phyloP scores from a whole-genome alignment of 2,329 filamentous ascomycete species.

The Fusarium incarnatum region DNA sequence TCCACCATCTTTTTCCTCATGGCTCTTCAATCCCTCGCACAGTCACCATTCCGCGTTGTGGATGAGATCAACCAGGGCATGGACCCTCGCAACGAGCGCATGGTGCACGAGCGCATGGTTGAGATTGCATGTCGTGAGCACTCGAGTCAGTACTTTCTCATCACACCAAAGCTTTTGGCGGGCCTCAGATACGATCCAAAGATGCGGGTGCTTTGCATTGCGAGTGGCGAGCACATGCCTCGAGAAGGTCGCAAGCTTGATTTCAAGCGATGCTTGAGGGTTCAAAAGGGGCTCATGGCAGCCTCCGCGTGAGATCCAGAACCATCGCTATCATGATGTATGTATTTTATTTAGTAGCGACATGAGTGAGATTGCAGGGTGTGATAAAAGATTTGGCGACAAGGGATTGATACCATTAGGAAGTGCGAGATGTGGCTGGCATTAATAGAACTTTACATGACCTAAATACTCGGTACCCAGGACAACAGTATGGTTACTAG shows the following conservation, averaged over 20 bases:
- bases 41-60: conserved; percentile 95
- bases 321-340: neutral
- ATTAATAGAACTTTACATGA: neutral
- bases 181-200: conserved; percentile 86
- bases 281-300: conserved; percentile 56
- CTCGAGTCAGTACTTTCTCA: conserved; percentile 91
- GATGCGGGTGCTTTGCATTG: conserved; percentile 95
- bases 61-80: conserved; percentile 99
- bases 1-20: conserved; percentile 99
- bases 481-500: neutral
- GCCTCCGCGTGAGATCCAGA: conserved; percentile 39
- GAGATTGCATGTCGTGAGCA: conserved; percentile 92
- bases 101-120: conserved; percentile 98
- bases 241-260: conserved; percentile 63
- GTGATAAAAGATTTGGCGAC: conserved; percentile 8
- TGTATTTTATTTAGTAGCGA: neutral
- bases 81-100: conserved; percentile 97
- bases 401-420: conserved; percentile 23
- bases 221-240: conserved; percentile 82
- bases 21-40: conserved; percentile 93
- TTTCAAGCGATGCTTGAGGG: conserved; percentile 59
- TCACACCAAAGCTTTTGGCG: conserved; percentile 93
- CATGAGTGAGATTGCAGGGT: neutral
- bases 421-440: neutral
- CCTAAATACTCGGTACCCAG: neutral